Evolutionary conservation across 2,329 filamentous ascomycete genomes (phyloP).

Genomic region (Gnomoniopsis smithogilvyi): DNA sequence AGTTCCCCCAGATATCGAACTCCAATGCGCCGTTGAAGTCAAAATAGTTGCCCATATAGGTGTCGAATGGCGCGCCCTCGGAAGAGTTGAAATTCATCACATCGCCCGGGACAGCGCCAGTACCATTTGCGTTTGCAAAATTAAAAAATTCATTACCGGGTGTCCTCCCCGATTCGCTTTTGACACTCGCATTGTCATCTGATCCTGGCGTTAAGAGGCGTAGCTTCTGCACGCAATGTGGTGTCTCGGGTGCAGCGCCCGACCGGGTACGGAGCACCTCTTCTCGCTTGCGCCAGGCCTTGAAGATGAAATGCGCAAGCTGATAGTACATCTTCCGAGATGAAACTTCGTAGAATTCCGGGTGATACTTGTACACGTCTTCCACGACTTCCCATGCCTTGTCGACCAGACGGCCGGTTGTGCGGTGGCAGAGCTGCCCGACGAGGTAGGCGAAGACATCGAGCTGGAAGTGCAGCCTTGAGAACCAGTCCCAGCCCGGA

Average conservation of each 20-base stretch:
- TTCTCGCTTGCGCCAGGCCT: conserved; percentile 52
- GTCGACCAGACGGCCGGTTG: conserved; percentile 47
- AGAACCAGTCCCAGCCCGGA: conserved; percentile 53
- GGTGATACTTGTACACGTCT: conserved; percentile 44
- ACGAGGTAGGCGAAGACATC: conserved; percentile 55
- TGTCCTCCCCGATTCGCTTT: conserved; percentile 23
- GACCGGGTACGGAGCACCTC: conserved; percentile 29
- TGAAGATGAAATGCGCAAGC: conserved; percentile 46
- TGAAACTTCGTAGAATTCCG: conserved; percentile 46
- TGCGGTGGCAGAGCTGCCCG: conserved; percentile 49
- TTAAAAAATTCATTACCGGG: conserved; percentile 10
- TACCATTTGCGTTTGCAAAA: not conserved
- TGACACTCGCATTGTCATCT: conserved; percentile 29
- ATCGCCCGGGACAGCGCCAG: not conserved
- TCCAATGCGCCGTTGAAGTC: conserved; percentile 39
- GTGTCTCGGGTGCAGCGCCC: conserved; percentile 38
- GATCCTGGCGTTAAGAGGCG: conserved; percentile 36
- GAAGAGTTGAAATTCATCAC: conserved; percentile 3
- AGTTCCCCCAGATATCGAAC: conserved; percentile 42
- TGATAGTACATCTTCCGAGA: conserved; percentile 40
- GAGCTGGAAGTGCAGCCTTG: conserved; percentile 51
- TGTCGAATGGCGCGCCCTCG: conserved; percentile 33
- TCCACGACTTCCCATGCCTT: conserved; percentile 49
- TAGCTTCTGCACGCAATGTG: conserved; percentile 44
- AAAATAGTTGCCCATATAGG: conserved; percentile 41